These are phyloP conservation scores for Phytophthora litchii DNA, from an alignment of 352 stramenopile species.

Conservation along the genomic window DNA sequence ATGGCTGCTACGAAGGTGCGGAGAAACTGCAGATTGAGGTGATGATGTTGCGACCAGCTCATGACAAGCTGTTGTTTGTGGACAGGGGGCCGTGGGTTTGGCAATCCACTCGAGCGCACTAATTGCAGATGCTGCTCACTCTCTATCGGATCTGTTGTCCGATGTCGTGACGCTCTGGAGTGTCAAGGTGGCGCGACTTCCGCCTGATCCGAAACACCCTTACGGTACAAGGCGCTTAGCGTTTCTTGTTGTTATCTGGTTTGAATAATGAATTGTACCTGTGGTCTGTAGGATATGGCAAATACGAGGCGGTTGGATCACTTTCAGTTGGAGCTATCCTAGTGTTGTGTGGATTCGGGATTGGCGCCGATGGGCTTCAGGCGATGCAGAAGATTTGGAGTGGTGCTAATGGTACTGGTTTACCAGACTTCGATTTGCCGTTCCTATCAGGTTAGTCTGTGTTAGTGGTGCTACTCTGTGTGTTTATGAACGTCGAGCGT, in stretches of 20 bases:
- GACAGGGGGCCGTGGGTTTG: constrained; percentile 70
- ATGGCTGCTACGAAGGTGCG: constrained; percentile 89
- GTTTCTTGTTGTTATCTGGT: neutral
- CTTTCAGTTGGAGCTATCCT: constrained; percentile 88
- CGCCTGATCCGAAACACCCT: constrained; percentile 93
- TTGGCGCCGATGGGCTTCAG: constrained; percentile 78
- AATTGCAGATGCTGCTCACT: constrained; percentile 96
- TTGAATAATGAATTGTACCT: constrained; percentile 1
- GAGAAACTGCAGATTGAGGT: neutral
- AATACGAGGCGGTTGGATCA: constrained; percentile 89
- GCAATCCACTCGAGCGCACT: constrained; percentile 91
- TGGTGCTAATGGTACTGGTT: constrained; percentile 25
- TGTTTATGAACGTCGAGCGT: neutral
- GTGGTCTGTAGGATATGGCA: constrained; percentile 73
- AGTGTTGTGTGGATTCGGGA: constrained; percentile 69
- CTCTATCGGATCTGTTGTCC: constrained; percentile 94
- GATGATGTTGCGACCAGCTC: constrained; percentile 16
- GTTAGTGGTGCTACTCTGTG: neutral
- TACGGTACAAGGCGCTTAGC: constrained; percentile 51
- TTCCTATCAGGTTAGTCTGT: constrained; percentile 46
- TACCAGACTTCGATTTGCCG: constrained; percentile 49
- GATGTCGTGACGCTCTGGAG: constrained; percentile 97
- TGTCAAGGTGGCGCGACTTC: constrained; percentile 91
- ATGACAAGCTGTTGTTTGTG: neutral
- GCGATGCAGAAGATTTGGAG: constrained; percentile 73